phyloP scores from a whole-genome alignment of 108 stramenopile genomes.

The Skeletonema menzelii region DNA sequence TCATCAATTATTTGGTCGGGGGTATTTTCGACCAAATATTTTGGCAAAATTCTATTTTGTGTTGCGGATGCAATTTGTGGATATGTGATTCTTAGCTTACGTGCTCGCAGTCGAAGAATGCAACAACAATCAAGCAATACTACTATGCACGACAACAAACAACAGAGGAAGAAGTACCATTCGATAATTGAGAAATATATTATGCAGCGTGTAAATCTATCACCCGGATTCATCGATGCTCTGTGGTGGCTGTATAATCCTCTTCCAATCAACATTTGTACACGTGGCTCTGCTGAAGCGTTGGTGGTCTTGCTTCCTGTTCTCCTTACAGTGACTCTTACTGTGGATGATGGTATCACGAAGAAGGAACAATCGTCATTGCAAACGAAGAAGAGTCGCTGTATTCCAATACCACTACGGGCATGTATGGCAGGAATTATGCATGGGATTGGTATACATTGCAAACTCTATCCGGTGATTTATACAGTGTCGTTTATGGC shows the following conservation, averaged over 20 bases:
- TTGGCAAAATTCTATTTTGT: slow-evolving; percentile 77
- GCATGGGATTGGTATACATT: slow-evolving; percentile 85
- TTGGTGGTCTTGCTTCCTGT: slow-evolving; percentile 87
- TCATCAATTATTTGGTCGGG: not conserved
- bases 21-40: slow-evolving; percentile 32
- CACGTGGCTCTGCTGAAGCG: slow-evolving; percentile 88
- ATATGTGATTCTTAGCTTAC: slow-evolving; percentile 57
- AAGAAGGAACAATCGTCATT: not conserved
- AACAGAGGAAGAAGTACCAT: not conserved
- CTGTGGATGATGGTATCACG: slow-evolving; percentile 13
- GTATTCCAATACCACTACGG: slow-evolving; percentile 6
- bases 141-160: slow-evolving; percentile 17
- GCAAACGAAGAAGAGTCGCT: not conserved
- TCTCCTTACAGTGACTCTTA: slow-evolving; percentile 57
- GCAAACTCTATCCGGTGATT: slow-evolving; percentile 87
- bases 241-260: slow-evolving; percentile 90
- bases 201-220: not conserved
- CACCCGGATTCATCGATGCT: slow-evolving; percentile 55
- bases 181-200: not conserved
- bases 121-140: slow-evolving; percentile 7
- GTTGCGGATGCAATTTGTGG: slow-evolving; percentile 85
- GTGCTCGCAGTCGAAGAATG: slow-evolving; percentile 35
- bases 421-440: slow-evolving; percentile 68
- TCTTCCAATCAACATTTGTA: slow-evolving; percentile 93
- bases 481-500: slow-evolving; percentile 83